Evolutionary conservation across 2,329 filamentous ascomycete genomes (phyloP), one percentile per base, ranked within the genome.

Genomic region (Claviceps sp.): DNA sequence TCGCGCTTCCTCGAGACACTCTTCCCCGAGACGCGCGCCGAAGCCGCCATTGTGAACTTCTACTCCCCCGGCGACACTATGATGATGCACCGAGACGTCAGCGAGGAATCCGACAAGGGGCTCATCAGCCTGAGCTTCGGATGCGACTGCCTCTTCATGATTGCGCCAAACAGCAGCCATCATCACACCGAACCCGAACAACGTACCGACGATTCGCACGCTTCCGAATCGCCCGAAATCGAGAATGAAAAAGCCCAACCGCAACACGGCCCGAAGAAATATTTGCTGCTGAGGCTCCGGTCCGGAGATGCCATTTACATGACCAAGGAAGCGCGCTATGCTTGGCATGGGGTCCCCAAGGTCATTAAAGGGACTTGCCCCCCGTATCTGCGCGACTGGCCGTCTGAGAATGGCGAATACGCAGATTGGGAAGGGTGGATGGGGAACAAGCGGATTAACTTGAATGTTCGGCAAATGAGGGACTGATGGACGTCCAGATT

Each of bases 321-420:
- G 91, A 83, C 80, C 48, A 78, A 85, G 19, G 74, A 81, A 53
- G 85, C 87, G 4, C 76, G 93, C 44, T 95, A 89, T 68, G 90
- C 91, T 2, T 97, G 91, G 91, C 93, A 97, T 69, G 90, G 87
- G 13, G 89, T 97, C 13, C 90, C 93, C 5, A 93, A 90, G 65
- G 84, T 97, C 13, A 63, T 96, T 39, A 77, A 81, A 47, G 79
- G 72, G 1, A 95, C 88, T 0, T 97, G 90, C 67, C 91, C 91
- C 0, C 70, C 70, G 0, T 86, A 83, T 66, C 67, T 97, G 48
- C 70, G 73, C 52, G 72, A 84, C 43, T 97, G 90, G 90, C 90
- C 90, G 0, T 73, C 74, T 43, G 70, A 62, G 48, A 64, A 69
- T n/a, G 72, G 68, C 14, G 68, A 67, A 44, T 89, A 78, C 61